Percentiles rank a stretch among this genome's conserved stretches.
Evolutionary conservation across 352 stramenopile species (phyloP).

Genomic region (Globisporangium nunn): DNA sequence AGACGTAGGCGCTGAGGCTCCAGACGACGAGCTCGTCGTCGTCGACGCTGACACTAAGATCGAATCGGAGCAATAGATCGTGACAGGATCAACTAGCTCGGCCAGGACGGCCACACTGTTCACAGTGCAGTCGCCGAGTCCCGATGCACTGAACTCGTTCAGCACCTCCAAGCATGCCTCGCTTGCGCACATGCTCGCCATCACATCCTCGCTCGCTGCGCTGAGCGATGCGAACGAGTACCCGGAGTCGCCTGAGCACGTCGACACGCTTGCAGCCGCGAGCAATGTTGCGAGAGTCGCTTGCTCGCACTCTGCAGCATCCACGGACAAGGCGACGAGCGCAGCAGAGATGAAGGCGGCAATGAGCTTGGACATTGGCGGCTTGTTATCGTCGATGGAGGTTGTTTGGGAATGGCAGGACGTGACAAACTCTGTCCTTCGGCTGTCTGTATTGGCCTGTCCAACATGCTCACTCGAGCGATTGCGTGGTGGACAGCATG

Average conservation of each 20-base stretch:
- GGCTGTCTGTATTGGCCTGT: neutral
- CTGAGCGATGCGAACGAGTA: constrained; percentile 27
- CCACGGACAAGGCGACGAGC: neutral
- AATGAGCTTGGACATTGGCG: neutral
- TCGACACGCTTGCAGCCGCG: constrained; percentile 15
- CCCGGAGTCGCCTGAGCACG: constrained; percentile 20
- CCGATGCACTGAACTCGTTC: constrained; percentile 15
- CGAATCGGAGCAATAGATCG: constrained; percentile 17
- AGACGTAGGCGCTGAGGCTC: neutral
- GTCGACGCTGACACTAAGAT: constrained; percentile 10
- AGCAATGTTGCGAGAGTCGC: constrained; percentile 21
- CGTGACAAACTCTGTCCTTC: neutral
- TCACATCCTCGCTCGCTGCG: constrained; percentile 16
- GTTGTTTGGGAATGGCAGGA: neutral
- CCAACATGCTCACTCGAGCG: neutral
- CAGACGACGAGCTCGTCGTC: constrained; percentile 10
- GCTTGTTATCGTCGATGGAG: neutral
- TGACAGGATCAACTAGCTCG: constrained; percentile 26
- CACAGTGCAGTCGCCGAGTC: constrained; percentile 28
- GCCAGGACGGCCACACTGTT: constrained; percentile 18
- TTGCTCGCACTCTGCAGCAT: constrained; percentile 18
- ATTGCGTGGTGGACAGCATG: neutral
- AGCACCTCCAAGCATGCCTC: constrained; percentile 22
- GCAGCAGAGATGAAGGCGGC: neutral
- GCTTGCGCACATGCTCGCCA: constrained; percentile 25